Base-by-base conservation (phyloP, 352 stramenopile species). In the Globisporangium yorkense region DNA sequence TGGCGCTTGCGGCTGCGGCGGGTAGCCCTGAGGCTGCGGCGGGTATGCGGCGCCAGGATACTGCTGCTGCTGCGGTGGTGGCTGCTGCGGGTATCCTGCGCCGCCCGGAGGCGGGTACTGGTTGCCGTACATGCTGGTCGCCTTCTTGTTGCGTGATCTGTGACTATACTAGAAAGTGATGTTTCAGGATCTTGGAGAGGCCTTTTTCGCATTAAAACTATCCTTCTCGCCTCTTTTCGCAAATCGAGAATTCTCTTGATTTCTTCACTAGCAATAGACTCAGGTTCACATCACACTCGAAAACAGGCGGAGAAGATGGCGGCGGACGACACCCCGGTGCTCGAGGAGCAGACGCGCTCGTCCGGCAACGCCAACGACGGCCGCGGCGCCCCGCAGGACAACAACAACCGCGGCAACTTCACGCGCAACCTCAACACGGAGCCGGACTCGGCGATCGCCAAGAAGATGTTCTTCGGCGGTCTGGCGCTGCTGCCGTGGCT, bases 341-440 rank as follows among this genome's bases (percentile, higher is more conserved):
- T 88, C 58, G 77, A 83, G 57, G 75, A 84, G 29, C 47, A 61
- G 40, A 56, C 58, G 31, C 46, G 56, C n/a, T 55, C 69, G 49
- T 48, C 68, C 21, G 54, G 41, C 51, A 51, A 43, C 37, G 37
- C 10, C 8, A 43, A 43, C 37, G 37, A 12, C 37, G 37, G 12
- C 12, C 10, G 13, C 18, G 46, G 44, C 41, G 61, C 24, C 40
- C 50, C 57, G 45, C 40, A 59, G 44, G 60, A 72, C 46, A 51
- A 41, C 56, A 92, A 93, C 72, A 94, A 92, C 68, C 82, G 81
- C 47, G 84, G 82, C 56, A 94, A 94, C 70, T 92, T 94, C 51
- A 94, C 85, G 66, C 82, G 85, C 24, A 94, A 94, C 71, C 57
- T 90, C 44, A 91, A 89, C 68, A 80, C 81, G 51, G 85, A 94